These are phyloP conservation scores for Blastomyces parvus DNA, from an alignment of 2,329 filamentous ascomycete species.

Conservation along the genomic window DNA sequence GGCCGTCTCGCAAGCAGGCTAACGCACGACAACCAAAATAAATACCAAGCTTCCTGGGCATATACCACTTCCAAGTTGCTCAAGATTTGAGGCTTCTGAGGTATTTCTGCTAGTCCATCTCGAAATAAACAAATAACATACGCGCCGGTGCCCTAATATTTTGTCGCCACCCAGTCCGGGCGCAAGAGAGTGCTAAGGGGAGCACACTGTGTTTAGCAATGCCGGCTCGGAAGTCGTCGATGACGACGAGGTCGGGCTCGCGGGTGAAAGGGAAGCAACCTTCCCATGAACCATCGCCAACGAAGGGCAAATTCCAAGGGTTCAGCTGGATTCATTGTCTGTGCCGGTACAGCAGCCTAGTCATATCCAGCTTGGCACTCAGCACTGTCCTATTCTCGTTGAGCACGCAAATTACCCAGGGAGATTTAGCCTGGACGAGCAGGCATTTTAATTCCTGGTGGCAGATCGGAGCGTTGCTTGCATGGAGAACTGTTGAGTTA, in stretches of 20 bases:
- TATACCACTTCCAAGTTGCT: not conserved
- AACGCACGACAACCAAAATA: not conserved
- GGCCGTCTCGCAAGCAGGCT: not conserved
- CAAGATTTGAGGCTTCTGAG: not conserved
- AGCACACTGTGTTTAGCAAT: not conserved
- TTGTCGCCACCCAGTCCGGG: not conserved
- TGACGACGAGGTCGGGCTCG: not conserved
- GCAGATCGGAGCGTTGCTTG: conserved; percentile 49
- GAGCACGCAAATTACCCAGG: conserved; percentile 49
- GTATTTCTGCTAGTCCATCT: not conserved
- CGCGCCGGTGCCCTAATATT: not conserved
- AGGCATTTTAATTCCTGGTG: conserved; percentile 53
- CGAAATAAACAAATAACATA: not conserved
- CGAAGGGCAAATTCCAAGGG: not conserved
- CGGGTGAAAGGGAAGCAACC: not conserved
- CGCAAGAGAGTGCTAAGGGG: not conserved
- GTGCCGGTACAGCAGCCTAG: conserved; percentile 37
- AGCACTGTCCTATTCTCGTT: conserved; percentile 57
- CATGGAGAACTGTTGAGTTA: conserved; percentile 55
- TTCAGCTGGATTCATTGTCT: conserved; percentile 24
- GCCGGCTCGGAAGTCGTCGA: not conserved
- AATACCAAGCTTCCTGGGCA: not conserved
- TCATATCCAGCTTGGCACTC: conserved; percentile 50
- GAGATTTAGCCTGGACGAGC: conserved; percentile 59
- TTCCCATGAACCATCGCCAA: not conserved